Evolutionary conservation across 1,284 basidiomycete genomes (phyloP), one percentile per base, ranked within the genome.

Genomic region (Caloboletus firmus): DNA sequence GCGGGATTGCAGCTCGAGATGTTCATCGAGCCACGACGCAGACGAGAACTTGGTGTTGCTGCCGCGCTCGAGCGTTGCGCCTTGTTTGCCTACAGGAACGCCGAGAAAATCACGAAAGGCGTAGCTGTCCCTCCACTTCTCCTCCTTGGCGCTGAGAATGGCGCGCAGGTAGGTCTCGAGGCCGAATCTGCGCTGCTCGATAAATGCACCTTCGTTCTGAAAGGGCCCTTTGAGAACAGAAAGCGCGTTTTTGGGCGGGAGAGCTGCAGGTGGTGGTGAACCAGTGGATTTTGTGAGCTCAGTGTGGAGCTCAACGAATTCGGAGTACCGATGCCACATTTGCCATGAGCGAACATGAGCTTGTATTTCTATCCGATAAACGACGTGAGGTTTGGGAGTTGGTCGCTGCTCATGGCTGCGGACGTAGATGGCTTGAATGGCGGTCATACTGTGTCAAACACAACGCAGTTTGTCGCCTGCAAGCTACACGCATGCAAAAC

Each of bases 241-340:
- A 70, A 93, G 80, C 37, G 83, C 74, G 65, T 90, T 86, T 73
- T 96, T 96, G 4, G 90, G 85, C 22, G 95, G 95, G 24, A 97
- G 80, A 13, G 80, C 64, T 13, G 76, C 79, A 18, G 94, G 94
- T 13, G 93, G 91, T 24, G 85, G 74, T 26, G 84, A 80, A 32
- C 85, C 84, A 12, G 82, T 82, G 10, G 84, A 80, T 63, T 89
- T 87, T 22, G 80, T 80, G 60, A 98, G 83, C 64, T 93, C 89
- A 35, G 81, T 81, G 72, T 97, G 82, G 22, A 98, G 84, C 59
- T 92, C 86, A 62, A 83, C 83, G 74, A 98, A 98, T 70, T 97
- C 94, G 40, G 92, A 95, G 75, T 97, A 98, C 51, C 95, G 89
- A 55, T 90, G 80, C 82, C 90, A 91, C 76, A 97, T 91, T 42